These are phyloP conservation scores for Pseudonitzschia pungens DNA, from an alignment of 108 stramenopile genomes.

Conservation along the genomic window DNA sequence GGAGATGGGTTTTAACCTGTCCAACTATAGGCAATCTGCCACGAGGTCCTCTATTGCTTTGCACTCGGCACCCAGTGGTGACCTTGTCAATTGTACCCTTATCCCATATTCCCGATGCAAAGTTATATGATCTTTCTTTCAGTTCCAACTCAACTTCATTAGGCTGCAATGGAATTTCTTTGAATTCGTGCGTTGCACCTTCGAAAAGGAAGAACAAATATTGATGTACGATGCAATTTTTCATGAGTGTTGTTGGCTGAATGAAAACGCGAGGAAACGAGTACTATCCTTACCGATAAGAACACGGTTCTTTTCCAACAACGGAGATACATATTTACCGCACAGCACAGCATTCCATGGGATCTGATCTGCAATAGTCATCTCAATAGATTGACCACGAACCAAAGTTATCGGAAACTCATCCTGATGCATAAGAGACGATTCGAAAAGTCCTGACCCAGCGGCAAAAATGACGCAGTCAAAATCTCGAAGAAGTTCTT, in stretches of 20 bases:
- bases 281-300: conserved; percentile 40
- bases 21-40: conserved; percentile 85
- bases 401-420: conserved; percentile 66
- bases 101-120: conserved; percentile 70
- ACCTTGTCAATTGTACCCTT: conserved; percentile 48
- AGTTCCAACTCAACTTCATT: conserved; percentile 55
- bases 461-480: conserved; percentile 65
- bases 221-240: neutral
- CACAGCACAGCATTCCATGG: conserved; percentile 54
- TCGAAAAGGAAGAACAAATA: neutral
- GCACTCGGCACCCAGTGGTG: conserved; percentile 67
- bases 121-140: conserved; percentile 44
- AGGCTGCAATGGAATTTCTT: conserved; percentile 37
- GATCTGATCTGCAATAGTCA: conserved; percentile 24
- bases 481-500: conserved; percentile 31
- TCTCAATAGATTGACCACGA: conserved; percentile 83
- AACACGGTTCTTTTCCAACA: conserved; percentile 39
- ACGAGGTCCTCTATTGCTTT: conserved; percentile 66
- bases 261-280: neutral
- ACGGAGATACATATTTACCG: conserved; percentile 82
- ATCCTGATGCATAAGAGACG: conserved; percentile 3
- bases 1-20: conserved; percentile 16
- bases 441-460: conserved; percentile 65
- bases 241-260: neutral
- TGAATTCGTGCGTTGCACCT: conserved; percentile 84